Base-by-base conservation (phyloP, 176 grass and related monocot genomes). In the Typha latifolia region DNA sequence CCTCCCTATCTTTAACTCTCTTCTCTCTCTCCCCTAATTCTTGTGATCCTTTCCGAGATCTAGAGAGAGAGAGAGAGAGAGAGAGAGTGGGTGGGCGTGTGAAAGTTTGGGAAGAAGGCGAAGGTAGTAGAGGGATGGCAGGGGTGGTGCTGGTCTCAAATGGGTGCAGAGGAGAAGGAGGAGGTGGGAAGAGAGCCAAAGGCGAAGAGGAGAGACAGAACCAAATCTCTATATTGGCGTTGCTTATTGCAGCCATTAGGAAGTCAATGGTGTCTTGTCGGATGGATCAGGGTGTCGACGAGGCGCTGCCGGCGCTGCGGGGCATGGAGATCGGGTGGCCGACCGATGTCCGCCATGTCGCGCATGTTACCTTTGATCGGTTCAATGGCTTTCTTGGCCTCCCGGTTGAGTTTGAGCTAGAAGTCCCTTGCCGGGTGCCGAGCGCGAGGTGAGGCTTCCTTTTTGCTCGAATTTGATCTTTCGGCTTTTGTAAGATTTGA, bases 341-440 rank as follows among this genome's bases (percentile, higher is more conserved):
- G 15, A 95, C 93, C 0, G 85, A 97, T 67, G 89, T 97, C 74
- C 80, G 85, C 34, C 93, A 97, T 71, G 89, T 97, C 69, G 89
- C 85, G 12, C 93, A 97, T 71, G 93, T 97, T 75, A 97, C 93
- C 69, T 97, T 97, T 66, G 93, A 97, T 67, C 80, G 93, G 52
- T 87, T 89, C 80, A 81, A 97, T 1, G 93, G 93, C 3, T 97
- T 97, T 77, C 89, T 92, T 47, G 93, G 88, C 22, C 82, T 97
- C 72, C 93, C 92, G 15, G 88, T 89, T 18, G 87, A 96, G 80
- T 91, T 96, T 74, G 85, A 91, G 80, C 72, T 86, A 37, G 87
- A 96, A 64, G 79, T 96, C 71, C 82, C 92, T 20, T 79, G 87
- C 78, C 77, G 79, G 23, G 92, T 80, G 0, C 92, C 92, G 67